phyloP scores from a whole-genome alignment of 2,329 filamentous ascomycete species.

The Plectosphaerella cucumerina region DNA sequence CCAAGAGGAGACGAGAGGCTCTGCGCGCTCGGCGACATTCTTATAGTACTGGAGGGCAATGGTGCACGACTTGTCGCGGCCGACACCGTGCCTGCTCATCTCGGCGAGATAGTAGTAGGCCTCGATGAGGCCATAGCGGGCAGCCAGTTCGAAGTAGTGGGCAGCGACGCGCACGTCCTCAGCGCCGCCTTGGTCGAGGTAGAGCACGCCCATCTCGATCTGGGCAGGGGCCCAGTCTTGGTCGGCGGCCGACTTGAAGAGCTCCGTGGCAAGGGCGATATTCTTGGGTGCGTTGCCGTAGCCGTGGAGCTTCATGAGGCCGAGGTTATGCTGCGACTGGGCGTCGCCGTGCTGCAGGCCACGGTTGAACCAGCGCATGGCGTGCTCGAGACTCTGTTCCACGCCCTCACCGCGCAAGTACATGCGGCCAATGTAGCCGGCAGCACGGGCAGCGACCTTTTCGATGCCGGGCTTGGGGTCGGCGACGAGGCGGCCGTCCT shows the following conservation, averaged over 20 bases:
- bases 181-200: conserved; percentile 73
- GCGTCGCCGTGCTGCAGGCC: conserved; percentile 73
- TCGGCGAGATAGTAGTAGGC: conserved; percentile 91
- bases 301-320: conserved; percentile 78
- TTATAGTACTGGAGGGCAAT: conserved; percentile 82
- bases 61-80: conserved; percentile 72
- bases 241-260: conserved; percentile 75
- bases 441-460: conserved; percentile 76
- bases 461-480: conserved; percentile 69
- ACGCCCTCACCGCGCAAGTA: conserved; percentile 84
- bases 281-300: conserved; percentile 66
- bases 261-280: conserved; percentile 65
- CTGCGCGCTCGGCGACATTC: conserved; percentile 68
- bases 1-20: conserved; percentile 73
- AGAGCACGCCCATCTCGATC: conserved; percentile 77
- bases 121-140: conserved; percentile 78
- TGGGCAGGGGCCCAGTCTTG: conserved; percentile 78
- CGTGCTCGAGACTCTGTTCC: conserved; percentile 71
- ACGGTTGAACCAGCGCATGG: conserved; percentile 77
- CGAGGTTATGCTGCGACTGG: conserved; percentile 79
- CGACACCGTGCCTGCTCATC: conserved; percentile 75
- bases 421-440: conserved; percentile 85
- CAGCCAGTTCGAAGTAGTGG: conserved; percentile 84
- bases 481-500: conserved; percentile 69
- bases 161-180: conserved; percentile 73